Conservation (phyloP, 495 filamentous ascomycete genomes). For the Aspergillus taichungensis region DNA sequence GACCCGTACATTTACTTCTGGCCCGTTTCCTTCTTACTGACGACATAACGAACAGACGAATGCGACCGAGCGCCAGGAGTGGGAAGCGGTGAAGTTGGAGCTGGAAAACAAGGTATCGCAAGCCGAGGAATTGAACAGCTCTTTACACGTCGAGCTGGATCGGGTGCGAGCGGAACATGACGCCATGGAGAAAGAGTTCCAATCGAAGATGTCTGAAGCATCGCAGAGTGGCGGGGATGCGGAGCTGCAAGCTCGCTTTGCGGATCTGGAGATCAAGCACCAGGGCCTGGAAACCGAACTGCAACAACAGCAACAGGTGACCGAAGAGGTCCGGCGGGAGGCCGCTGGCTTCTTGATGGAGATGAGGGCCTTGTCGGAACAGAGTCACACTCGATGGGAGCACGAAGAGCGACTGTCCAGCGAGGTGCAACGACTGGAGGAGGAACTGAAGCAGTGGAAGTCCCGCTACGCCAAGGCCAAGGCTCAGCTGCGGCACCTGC, state of each 20-base stretch:
- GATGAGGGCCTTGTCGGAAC: constrained; percentile 78
- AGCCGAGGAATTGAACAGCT: constrained; percentile 67
- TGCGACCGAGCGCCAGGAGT: constrained; percentile 51
- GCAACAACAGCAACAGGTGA: constrained; percentile 69
- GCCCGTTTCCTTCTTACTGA: constrained; percentile 2
- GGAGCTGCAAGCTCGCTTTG: constrained; percentile 46
- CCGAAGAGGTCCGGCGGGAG: constrained; percentile 79
- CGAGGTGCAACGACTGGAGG: constrained; percentile 65
- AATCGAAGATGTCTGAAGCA: constrained; percentile 53
- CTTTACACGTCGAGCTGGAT: constrained; percentile 69
- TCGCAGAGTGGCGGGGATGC: constrained; percentile 27
- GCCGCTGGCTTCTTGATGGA: constrained; percentile 77
- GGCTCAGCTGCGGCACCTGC: constrained; percentile 72
- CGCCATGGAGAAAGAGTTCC: constrained; percentile 52
- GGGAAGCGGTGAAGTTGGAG: constrained; percentile 60
- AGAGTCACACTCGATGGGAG: constrained; percentile 69
- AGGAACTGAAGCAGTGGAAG: constrained; percentile 82
- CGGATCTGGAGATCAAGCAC: constrained; percentile 63
- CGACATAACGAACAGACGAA: constrained; percentile 20
- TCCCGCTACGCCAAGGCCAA: constrained; percentile 78
- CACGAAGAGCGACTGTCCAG: constrained; percentile 67
- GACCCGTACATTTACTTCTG: neutral
- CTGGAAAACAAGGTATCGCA: constrained; percentile 73
- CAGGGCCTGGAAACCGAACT: constrained; percentile 61
- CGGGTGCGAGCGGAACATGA: constrained; percentile 58